Evolutionary conservation across 805 yeast genomes (phyloP).

Genomic region (Hanseniaspora jakobsenii): DNA sequence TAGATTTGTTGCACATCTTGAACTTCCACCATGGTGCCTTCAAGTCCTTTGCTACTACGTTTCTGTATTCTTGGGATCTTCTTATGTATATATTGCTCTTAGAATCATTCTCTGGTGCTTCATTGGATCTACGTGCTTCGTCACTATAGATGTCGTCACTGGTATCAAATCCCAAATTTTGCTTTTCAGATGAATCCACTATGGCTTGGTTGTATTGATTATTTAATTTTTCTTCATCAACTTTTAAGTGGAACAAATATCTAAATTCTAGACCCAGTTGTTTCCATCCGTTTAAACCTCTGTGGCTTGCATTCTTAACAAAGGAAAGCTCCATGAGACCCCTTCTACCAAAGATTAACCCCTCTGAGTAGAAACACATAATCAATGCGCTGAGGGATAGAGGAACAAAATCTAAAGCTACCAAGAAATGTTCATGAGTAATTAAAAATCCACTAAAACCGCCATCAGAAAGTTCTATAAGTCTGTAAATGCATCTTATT

Average conservation of each 20-base stretch:
- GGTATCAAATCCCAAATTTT: too few species aligned
- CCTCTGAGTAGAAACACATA: constrained; percentile 53
- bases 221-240: constrained; percentile 2
- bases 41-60: background rate
- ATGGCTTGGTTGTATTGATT: background rate
- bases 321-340: background rate
- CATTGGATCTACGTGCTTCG: too few species aligned
- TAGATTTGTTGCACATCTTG: background rate
- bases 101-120: too few species aligned
- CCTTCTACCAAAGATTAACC: constrained; percentile 30
- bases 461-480: constrained; percentile 60
- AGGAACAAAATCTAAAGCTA: constrained; percentile 53
- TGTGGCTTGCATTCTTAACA: constrained; percentile 1
- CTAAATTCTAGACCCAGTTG: constrained; percentile 2
- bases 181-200: background rate
- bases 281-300: background rate
- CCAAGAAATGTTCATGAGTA: constrained; percentile 45
- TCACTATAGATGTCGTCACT: too few species aligned
- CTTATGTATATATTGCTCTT: background rate
- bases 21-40: constrained; percentile 6
- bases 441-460: constrained; percentile 56
- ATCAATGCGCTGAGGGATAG: constrained; percentile 36
- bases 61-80: background rate
- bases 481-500: constrained; percentile 59
- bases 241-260: background rate